These are phyloP conservation scores for Penicillium psychrofluorescens DNA, from an alignment of 495 filamentous ascomycete genomes.

Conservation along the genomic window DNA sequence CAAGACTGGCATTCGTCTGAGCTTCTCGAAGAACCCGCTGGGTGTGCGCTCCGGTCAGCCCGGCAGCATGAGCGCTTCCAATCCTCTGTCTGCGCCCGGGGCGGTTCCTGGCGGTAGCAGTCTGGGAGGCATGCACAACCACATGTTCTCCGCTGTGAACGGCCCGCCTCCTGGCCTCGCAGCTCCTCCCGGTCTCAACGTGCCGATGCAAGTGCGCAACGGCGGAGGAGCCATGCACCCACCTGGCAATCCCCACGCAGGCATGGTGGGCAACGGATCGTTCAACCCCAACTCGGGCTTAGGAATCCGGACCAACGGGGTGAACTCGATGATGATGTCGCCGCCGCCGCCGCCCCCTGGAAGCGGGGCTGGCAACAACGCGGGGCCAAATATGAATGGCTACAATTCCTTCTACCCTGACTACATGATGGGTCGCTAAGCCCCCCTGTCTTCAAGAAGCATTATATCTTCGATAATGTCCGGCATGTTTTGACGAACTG, in stretches of 20 bases:
- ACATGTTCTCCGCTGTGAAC: constrained; percentile 62
- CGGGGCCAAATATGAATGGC: constrained; percentile 34
- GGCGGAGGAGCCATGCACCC: constrained; percentile 26
- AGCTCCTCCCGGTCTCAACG: constrained; percentile 59
- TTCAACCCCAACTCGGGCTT: constrained; percentile 39
- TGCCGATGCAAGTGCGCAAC: constrained; percentile 30
- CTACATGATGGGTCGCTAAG: constrained; percentile 55
- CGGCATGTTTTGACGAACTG: constrained; percentile 41
- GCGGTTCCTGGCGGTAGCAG: constrained; percentile 39
- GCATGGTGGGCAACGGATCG: constrained; percentile 27
- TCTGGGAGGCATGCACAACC: constrained; percentile 48
- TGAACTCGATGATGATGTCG: constrained; percentile 38
- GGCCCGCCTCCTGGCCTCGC: constrained; percentile 69
- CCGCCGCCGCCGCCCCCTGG: constrained; percentile 27
- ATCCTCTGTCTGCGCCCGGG: constrained; percentile 42
- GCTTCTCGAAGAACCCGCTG: constrained; percentile 96
- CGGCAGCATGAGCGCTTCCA: constrained; percentile 44
- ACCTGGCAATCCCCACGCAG: constrained; percentile 25
- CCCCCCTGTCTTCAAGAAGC: constrained; percentile 5
- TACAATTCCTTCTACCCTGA: constrained; percentile 45
- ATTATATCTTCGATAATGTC: constrained; percentile 34
- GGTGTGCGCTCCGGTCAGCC: constrained; percentile 79
- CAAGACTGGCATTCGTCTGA: constrained; percentile 95
- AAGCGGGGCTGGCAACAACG: constrained; percentile 28
- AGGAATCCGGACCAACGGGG: constrained; percentile 35